Conservation (phyloP, 2,329 filamentous ascomycete species). For the Diplodia intermedia region DNA sequence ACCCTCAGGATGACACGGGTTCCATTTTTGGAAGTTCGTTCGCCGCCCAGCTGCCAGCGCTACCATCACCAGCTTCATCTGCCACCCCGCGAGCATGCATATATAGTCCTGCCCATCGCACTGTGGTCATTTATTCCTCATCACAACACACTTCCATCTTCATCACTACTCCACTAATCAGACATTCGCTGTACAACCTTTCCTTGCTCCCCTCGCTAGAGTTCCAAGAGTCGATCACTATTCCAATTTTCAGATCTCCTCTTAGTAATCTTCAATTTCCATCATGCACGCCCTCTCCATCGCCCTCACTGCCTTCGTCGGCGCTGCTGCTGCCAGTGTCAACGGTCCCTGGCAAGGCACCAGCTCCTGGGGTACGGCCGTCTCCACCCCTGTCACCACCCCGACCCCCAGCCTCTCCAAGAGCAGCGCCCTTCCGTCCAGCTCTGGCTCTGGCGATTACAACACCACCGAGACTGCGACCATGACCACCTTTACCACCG, state of each 20-base stretch:
- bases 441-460: not conserved
- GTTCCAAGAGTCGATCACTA: not conserved
- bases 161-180: slow-evolving; percentile 18
- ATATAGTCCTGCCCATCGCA: not conserved
- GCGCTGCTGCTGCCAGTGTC: slow-evolving; percentile 17
- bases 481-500: slow-evolving; percentile 43
- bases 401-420: not conserved
- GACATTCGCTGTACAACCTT: slow-evolving; percentile 24
- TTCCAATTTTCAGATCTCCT: not conserved
- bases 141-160: not conserved
- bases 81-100: not conserved
- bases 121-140: not conserved
- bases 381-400: not conserved
- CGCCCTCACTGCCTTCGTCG: slow-evolving; percentile 20
- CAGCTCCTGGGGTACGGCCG: slow-evolving; percentile 19
- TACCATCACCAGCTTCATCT: not conserved
- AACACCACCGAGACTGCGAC: slow-evolving; percentile 34
- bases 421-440: not conserved
- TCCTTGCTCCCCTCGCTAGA: slow-evolving; percentile 17
- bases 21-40: slow-evolving; percentile 10
- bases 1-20: slow-evolving; percentile 15
- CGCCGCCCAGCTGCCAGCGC: not conserved
- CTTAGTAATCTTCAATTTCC: slow-evolving; percentile 1
- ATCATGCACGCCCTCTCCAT: slow-evolving; percentile 22
- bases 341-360: slow-evolving; percentile 16